Conservation (phyloP, 129 eudicot species). For the Pseudognaphalium luteoalbum region DNA sequence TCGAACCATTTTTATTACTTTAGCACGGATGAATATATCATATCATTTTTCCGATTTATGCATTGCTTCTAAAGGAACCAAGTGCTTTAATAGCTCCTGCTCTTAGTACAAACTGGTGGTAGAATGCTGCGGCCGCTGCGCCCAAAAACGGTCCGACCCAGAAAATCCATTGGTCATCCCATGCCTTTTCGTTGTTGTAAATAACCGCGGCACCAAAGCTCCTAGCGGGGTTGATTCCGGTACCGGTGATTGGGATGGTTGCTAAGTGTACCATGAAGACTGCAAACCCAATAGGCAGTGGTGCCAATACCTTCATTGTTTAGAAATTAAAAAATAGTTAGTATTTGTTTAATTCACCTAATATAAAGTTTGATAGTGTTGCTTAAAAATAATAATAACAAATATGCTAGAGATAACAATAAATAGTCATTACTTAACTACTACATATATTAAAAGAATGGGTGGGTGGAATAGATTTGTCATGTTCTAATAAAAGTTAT, state of each 20-base stretch:
- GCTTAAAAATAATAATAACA: not conserved
- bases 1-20: not conserved
- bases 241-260: conserved; percentile 62
- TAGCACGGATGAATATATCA: not conserved
- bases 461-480: conserved; percentile 28
- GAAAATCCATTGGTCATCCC: conserved; percentile 86
- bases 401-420: conserved; percentile 22
- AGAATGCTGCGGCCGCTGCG: conserved; percentile 72
- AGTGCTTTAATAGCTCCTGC: conserved; percentile 75
- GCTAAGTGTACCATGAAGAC: conserved; percentile 72
- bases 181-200: conserved; percentile 51
- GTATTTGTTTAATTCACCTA: not conserved
- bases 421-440: conserved; percentile 29
- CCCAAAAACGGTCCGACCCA: conserved; percentile 84
- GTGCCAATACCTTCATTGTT: conserved; percentile 60
- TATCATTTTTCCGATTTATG: conserved; percentile 16
- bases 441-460: conserved; percentile 1
- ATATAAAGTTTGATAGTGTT: conserved; percentile 5
- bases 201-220: conserved; percentile 66
- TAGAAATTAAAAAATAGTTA: not conserved
- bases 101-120: conserved; percentile 68
- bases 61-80: conserved; percentile 76
- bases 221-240: conserved; percentile 68
- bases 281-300: conserved; percentile 64
- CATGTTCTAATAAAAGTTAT: conserved; percentile 35